Base-by-base conservation (phyloP, 106 monocot species). In the Acorus calamus region DNA sequence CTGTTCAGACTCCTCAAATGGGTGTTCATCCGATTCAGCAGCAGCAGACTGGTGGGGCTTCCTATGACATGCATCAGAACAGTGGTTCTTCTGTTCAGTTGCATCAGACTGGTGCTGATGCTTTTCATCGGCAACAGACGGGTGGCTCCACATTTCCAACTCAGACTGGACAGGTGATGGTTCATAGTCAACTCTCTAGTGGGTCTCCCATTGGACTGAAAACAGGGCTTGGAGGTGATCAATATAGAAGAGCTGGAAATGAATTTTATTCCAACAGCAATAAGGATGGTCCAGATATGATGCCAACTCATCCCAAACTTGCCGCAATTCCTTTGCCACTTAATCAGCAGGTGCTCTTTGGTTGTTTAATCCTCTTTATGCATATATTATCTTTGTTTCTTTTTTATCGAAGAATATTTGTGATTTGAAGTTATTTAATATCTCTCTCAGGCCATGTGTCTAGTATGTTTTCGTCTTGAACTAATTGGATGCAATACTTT, bases 281-380 rank as follows among this genome's bases (percentile, higher is more conserved):
- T 9, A 71, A 42, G 54, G 63, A 71, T 42, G 13, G 47, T 7
- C 47, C 54, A 7, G 53, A 44, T 13, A 63, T 63, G 28, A 42
- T 45, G 10, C 41, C 48, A n/a, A 11, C 43, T 8, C 71, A 71
- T 41, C 62, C 71, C 10, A 71, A 71, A 43, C 63, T 63, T 71
- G 71, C 55, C 4, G 52, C 49, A 41, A n/a, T 53, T 55, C 66
- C 54, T 11, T 14, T 43, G 1, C 5, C 5, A 6, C 66, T 44
- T 8, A 14, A 53, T 11, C 52, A 50, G 54, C 66, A 66, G 66
- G 66, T 66, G 42, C 9, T 11, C n/a, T 11, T 13, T 28, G 28
- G 28, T 28, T 28, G 28, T 28, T 28, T 28, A 28, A 28, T 28
- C 28, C 28, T 28, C 28, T 28, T 28, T 28, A 28, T 28, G 28